Conservation (phyloP, 2,329 filamentous ascomycete genomes). For the Thelonectria olida region DNA sequence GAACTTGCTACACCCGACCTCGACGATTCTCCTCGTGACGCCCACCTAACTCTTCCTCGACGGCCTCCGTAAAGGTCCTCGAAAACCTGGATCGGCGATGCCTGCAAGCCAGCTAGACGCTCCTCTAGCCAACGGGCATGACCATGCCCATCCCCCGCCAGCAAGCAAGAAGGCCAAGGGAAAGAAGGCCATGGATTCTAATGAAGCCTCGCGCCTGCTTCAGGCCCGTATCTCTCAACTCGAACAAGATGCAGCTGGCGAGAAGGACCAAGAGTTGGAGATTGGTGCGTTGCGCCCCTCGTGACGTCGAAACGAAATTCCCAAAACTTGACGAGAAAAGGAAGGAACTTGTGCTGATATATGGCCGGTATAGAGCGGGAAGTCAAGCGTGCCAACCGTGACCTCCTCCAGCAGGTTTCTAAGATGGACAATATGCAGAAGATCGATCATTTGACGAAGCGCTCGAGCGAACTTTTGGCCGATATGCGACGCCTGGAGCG, state of each 20-base stretch:
- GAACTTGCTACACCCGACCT: slow-evolving; percentile 34
- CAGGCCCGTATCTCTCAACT: slow-evolving; percentile 94
- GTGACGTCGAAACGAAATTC: slow-evolving; percentile 21
- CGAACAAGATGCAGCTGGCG: slow-evolving; percentile 90
- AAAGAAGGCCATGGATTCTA: slow-evolving; percentile 86
- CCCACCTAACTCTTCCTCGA: slow-evolving; percentile 29
- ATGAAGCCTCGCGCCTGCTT: slow-evolving; percentile 90
- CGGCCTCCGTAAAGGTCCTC: slow-evolving; percentile 26
- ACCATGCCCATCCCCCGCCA: slow-evolving; percentile 50
- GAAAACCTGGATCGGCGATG: slow-evolving; percentile 44
- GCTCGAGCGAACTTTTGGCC: slow-evolving; percentile 88
- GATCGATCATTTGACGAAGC: slow-evolving; percentile 88
- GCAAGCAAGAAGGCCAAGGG: slow-evolving; percentile 80
- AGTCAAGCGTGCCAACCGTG: slow-evolving; percentile 92
- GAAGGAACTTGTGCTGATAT: slow-evolving; percentile 37
- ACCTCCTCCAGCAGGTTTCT: slow-evolving; percentile 86
- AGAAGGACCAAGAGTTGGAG: slow-evolving; percentile 95
- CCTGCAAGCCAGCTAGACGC: slow-evolving; percentile 52
- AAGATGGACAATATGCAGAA: slow-evolving; percentile 94
- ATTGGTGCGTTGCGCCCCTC: slow-evolving; percentile 73
- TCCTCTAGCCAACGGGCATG: slow-evolving; percentile 53
- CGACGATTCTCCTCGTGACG: slow-evolving; percentile 33
- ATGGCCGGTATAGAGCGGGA: slow-evolving; percentile 75
- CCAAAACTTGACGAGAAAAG: slow-evolving; percentile 4
- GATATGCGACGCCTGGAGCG: slow-evolving; percentile 97